Base-by-base conservation (phyloP, 371 early-diverging fungal species). In the Actinomucor elegans region DNA sequence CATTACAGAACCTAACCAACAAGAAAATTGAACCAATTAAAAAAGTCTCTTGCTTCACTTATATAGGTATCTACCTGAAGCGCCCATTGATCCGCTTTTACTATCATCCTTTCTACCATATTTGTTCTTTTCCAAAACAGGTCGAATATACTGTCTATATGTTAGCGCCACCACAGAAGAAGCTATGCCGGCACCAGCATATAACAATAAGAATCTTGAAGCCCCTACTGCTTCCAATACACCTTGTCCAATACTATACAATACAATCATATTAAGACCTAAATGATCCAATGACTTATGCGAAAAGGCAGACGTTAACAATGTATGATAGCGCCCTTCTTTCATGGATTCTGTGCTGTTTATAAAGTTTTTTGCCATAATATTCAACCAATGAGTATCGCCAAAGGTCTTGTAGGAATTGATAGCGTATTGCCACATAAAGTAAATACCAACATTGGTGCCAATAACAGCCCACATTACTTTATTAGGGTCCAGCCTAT, bases 351-450 rank as follows among this genome's bases (percentile, higher is more conserved):
- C 71, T n/a, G 50, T 49, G 15, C 75, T 67, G 12, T 48, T 64
- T 6, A 71, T 61, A 59, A 81, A 81, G 35, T 84, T 64, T 1
- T 61, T 59, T 4, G 42, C 42, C 82, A 84, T 80, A 38, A 75
- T 77, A 12, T 55, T 24, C 11, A 77, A 49, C 56, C 79, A 57
- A 6, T 65, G 18, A 2, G 69, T 40, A 47, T 84, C 82, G 4
- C 73, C 70, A 62, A 80, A 80, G 26, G 68, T 66, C 31, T 57
- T 43, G 24, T 74, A 76, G 5, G 66, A 60, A 4, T 52, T 66
- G n/a, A 75, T 61, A 7, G 80, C 79, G 40, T 80, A 84, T 49
- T 77, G 76, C 84, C 84, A 84, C 9, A 57, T 20, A 1, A 65
- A 50, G 67, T 67, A 84, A 4, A 84, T 74, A 5, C 56, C 57